Evolutionary conservation across 805 yeast genomes (phyloP).

Genomic region (Dipodascus geniculatus): DNA sequence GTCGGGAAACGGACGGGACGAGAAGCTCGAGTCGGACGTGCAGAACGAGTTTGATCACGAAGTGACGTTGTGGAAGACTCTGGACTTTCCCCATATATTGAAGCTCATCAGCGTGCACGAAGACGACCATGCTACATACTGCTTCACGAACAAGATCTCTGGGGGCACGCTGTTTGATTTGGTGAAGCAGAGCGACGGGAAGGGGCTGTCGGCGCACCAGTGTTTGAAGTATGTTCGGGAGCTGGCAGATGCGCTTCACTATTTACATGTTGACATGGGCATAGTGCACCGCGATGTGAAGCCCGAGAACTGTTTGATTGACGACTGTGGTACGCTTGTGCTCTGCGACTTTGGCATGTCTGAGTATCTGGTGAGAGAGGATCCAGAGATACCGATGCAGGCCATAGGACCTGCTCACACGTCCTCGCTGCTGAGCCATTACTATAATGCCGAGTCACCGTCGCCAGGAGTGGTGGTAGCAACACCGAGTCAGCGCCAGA

Average conservation of each 20-base stretch:
- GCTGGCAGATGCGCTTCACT: conserved; percentile 45
- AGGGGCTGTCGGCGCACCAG: conserved; percentile 8
- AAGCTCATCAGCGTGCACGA: conserved; percentile 52
- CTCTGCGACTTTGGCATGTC: conserved; percentile 91
- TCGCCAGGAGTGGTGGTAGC: conserved; percentile 13
- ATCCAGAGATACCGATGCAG: conserved; percentile 3
- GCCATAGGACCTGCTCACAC: conserved; percentile 17
- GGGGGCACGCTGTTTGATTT: conserved; percentile 78
- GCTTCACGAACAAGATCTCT: conserved; percentile 53
- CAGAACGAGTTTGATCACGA: conserved; percentile 57
- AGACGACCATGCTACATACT: conserved; percentile 50
- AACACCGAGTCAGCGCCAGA: conserved; percentile 1
- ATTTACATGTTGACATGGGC: conserved; percentile 49
- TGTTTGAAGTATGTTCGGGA: conserved; percentile 37
- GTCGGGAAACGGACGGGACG: conserved; percentile 25
- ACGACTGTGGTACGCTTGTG: conserved; percentile 31
- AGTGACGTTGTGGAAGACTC: conserved; percentile 59
- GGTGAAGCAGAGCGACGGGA: conserved; percentile 46
- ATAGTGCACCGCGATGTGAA: conserved; percentile 77
- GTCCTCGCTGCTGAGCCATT: conserved; percentile 15
- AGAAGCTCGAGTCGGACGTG: conserved; percentile 33
- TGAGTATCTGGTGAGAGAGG: conserved; percentile 18
- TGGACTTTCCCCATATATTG: conserved; percentile 54
- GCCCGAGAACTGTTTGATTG: conserved; percentile 62
- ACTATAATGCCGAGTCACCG: conserved; percentile 11